A percentile compares a stretch with the other conserved stretches of the same genome.
These are phyloP conservation scores for Polyporus arcularius DNA, from an alignment of 768 basidiomycete species.

Conservation along the genomic window DNA sequence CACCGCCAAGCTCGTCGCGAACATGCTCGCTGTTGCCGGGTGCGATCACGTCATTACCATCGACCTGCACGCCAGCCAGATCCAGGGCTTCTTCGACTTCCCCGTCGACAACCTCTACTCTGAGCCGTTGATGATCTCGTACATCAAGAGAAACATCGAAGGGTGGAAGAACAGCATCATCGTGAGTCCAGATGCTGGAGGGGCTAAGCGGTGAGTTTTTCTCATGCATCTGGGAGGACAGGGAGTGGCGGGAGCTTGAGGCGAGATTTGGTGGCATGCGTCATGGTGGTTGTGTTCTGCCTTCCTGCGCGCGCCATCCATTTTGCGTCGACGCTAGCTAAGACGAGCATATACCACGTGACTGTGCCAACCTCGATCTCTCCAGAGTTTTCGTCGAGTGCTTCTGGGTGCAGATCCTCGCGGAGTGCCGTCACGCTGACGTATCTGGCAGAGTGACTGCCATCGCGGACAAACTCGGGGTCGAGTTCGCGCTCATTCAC, in stretches of 20 bases:
- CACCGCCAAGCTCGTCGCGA: constrained; percentile 96
- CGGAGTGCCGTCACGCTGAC: constrained; percentile 6
- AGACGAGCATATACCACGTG: not conserved
- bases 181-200: constrained; percentile 96
- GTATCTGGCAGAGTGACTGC: constrained; percentile 69
- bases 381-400: not conserved
- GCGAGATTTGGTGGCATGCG: not conserved
- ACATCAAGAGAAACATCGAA: constrained; percentile 84
- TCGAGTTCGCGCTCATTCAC: constrained; percentile 96
- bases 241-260: not conserved
- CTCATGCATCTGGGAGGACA: not conserved
- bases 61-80: constrained; percentile 97
- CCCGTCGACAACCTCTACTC: constrained; percentile 98
- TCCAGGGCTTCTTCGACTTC: constrained; percentile 98
- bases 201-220: constrained; percentile 87
- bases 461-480: constrained; percentile 92
- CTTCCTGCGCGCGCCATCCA: not conserved
- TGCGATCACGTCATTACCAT: constrained; percentile 99
- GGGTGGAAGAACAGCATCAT: constrained; percentile 89
- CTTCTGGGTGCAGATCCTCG: not conserved
- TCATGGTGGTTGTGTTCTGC: too few species aligned
- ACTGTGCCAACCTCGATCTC: not conserved
- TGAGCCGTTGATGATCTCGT: constrained; percentile 92
- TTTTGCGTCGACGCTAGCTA: too few species aligned
- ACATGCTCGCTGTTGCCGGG: constrained; percentile 96